Percentiles rank a stretch among this genome's conserved stretches.
These are phyloP conservation scores for Ceratobasidium sp. DNA, from an alignment of 1,284 basidiomycete species.

Conservation along the genomic window DNA sequence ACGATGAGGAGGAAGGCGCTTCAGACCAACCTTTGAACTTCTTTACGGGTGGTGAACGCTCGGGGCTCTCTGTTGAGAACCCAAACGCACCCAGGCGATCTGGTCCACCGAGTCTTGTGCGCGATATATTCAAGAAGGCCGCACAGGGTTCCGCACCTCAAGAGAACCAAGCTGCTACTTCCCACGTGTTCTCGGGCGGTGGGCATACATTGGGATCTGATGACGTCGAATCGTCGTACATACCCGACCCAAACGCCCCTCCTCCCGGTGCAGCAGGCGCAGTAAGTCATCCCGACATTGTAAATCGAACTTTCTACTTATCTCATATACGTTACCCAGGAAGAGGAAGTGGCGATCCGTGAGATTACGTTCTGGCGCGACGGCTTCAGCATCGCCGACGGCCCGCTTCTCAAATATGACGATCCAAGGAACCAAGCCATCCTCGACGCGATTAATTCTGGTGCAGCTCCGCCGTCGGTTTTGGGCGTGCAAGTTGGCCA, in stretches of 20 bases:
- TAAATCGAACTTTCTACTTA: slow-evolving; percentile 32
- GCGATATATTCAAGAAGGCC: slow-evolving; percentile 86
- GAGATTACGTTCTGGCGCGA: slow-evolving; percentile 94
- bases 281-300: slow-evolving; percentile 14
- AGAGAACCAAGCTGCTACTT: slow-evolving; percentile 48
- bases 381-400: slow-evolving; percentile 94
- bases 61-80: slow-evolving; percentile 87
- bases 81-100: slow-evolving; percentile 71
- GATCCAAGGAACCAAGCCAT: slow-evolving; percentile 82
- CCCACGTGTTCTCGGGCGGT: slow-evolving; percentile 70
- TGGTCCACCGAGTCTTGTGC: slow-evolving; percentile 75
- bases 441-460: slow-evolving; percentile 83
- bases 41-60: slow-evolving; percentile 85
- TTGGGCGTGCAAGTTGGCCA: slow-evolving; percentile 85
- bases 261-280: slow-evolving; percentile 42
- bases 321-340: slow-evolving; percentile 55
- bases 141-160: slow-evolving; percentile 67
- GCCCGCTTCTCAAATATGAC: slow-evolving; percentile 87
- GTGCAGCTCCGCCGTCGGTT: slow-evolving; percentile 83
- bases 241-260: slow-evolving; percentile 75
- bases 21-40: slow-evolving; percentile 69
- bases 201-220: slow-evolving; percentile 91
- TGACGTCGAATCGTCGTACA: slow-evolving; percentile 76
- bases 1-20: slow-evolving; percentile 61
- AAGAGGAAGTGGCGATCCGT: slow-evolving; percentile 75